Evolutionary conservation across 352 stramenopile species (phyloP).

Genomic region (Peronospora belbahrii): DNA sequence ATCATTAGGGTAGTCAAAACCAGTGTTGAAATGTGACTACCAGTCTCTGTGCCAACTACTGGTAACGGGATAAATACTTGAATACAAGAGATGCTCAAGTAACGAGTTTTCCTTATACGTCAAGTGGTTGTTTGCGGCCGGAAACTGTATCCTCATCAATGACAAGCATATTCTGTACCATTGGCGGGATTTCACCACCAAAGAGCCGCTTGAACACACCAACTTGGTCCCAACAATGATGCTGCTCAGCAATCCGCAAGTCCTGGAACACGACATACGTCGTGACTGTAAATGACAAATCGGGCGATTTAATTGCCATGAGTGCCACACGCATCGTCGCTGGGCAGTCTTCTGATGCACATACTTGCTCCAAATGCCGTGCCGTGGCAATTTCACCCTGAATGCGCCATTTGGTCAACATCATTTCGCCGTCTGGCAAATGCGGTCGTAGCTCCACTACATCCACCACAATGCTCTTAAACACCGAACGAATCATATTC

Average conservation of each 20-base stretch:
- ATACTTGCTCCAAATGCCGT: slow-evolving; percentile 52
- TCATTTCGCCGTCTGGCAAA: slow-evolving; percentile 72
- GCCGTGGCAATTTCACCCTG: slow-evolving; percentile 67
- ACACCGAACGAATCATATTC: slow-evolving; percentile 77
- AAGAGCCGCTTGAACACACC: slow-evolving; percentile 79
- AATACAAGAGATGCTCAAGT: background rate
- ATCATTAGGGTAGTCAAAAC: too few species aligned
- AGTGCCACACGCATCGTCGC: slow-evolving; percentile 57
- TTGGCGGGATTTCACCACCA: slow-evolving; percentile 55
- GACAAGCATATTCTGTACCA: slow-evolving; percentile 45
- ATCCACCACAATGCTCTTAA: slow-evolving; percentile 66
- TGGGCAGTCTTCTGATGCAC: slow-evolving; percentile 61
- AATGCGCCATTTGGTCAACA: slow-evolving; percentile 78
- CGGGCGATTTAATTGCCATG: slow-evolving; percentile 71
- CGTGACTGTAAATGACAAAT: slow-evolving; percentile 78
- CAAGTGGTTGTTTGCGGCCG: slow-evolving; percentile 26
- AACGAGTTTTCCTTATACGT: slow-evolving; percentile 19
- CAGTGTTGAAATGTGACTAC: too few species aligned
- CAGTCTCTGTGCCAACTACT: background rate
- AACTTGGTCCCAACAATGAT: slow-evolving; percentile 80
- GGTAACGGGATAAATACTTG: background rate
- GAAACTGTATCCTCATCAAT: slow-evolving; percentile 37
- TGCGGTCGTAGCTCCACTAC: slow-evolving; percentile 74
- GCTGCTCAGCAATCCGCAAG: slow-evolving; percentile 56
- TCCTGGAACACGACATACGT: slow-evolving; percentile 81